A percentile compares a stretch with the other conserved stretches of the same genome.
Conservation (phyloP, 2,329 filamentous ascomycete genomes). For the Colletotrichum lupini region DNA sequence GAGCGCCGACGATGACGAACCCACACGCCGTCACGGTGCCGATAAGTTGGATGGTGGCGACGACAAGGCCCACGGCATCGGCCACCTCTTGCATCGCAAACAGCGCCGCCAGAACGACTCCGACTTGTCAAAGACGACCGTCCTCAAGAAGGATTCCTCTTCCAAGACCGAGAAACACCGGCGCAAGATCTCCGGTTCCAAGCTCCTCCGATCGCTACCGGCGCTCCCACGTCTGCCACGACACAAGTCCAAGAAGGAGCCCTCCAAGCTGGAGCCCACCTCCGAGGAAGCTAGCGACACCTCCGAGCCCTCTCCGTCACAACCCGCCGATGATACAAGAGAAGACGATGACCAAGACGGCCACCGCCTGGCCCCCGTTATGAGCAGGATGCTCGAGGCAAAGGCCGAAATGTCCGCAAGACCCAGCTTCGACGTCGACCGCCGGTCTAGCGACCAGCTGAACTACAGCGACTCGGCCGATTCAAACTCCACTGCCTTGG, state of each 20-base stretch:
- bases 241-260: constrained; percentile 55
- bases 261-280: constrained; percentile 51
- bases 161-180: constrained; percentile 59
- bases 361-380: constrained; percentile 72
- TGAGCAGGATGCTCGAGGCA: constrained; percentile 83
- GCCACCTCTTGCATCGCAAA: constrained; percentile 37
- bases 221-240: constrained; percentile 62
- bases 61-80: neutral
- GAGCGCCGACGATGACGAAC: constrained; percentile 62
- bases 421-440: constrained; percentile 67
- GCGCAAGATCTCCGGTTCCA: constrained; percentile 65
- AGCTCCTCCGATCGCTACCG: constrained; percentile 73
- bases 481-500: constrained; percentile 67
- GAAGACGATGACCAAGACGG: constrained; percentile 42
- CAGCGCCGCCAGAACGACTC: constrained; percentile 54
- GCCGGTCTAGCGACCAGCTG: constrained; percentile 52
- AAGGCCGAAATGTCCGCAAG: constrained; percentile 71
- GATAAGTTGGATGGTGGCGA: neutral
- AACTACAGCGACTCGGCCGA: constrained; percentile 46
- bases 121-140: constrained; percentile 43
- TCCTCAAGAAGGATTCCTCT: constrained; percentile 44
- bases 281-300: constrained; percentile 46
- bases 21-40: constrained; percentile 25
- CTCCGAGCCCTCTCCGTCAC: constrained; percentile 37
- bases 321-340: constrained; percentile 25